Conservation (phyloP, 192 early-diverging fungal genomes). For the Obelidium mucronatum region DNA sequence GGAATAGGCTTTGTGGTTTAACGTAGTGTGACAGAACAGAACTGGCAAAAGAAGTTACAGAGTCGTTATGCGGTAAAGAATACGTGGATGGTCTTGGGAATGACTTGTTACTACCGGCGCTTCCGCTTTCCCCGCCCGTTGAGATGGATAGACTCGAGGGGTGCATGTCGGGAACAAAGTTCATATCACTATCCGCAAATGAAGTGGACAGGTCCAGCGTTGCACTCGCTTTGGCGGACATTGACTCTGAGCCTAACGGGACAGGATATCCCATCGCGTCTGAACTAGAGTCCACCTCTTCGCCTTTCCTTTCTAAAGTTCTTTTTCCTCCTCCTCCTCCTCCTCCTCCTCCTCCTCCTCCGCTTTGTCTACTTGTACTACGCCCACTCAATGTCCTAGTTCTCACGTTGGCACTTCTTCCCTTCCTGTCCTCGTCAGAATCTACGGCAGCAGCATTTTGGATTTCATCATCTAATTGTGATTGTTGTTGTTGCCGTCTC, state of each 20-base stretch:
- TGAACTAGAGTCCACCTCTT: neutral
- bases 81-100: too few species aligned
- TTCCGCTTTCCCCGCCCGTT: too few species aligned
- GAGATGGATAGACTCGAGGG: too few species aligned
- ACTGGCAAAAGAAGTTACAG: neutral
- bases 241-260: neutral
- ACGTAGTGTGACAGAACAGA: neutral
- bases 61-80: too few species aligned
- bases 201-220: neutral
- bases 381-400: neutral
- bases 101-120: too few species aligned
- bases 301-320: slow-evolving; percentile 4
- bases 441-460: too few species aligned
- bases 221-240: neutral
- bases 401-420: neutral
- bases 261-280: neutral
- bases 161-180: too few species aligned
- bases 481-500: too few species aligned
- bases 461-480: too few species aligned
- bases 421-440: neutral
- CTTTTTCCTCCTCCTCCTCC: neutral
- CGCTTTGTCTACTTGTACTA: too few species aligned
- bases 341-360: neutral
- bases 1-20: neutral
- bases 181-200: neutral